Evolutionary conservation across 2,329 filamentous ascomycete species (phyloP).

Genomic region (Aspergillus hortae): DNA sequence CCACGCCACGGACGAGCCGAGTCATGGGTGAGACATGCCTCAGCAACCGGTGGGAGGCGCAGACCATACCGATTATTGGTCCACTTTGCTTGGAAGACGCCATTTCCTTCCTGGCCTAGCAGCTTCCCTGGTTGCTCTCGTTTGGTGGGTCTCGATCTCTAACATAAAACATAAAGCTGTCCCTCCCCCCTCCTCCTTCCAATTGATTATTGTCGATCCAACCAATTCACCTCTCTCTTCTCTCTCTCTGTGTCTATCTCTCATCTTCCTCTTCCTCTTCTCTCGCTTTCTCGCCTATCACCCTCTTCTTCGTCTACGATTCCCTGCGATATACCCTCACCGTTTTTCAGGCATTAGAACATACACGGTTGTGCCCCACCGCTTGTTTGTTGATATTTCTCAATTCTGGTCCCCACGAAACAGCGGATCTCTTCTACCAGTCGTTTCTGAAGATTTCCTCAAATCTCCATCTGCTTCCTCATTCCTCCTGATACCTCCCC

Average conservation of each 20-base stretch:
- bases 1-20: conserved; percentile 11
- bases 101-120: conserved; percentile 16
- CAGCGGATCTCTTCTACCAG: neutral
- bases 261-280: conserved; percentile 4
- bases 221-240: conserved; percentile 3
- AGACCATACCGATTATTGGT: conserved; percentile 15
- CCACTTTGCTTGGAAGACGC: conserved; percentile 1
- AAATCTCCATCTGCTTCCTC: conserved; percentile 2
- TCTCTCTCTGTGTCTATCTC: conserved; percentile 5
- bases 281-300: neutral
- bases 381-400: too few species aligned
- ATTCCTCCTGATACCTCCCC: neutral
- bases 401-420: too few species aligned
- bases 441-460: neutral
- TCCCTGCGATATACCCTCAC: neutral
- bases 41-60: conserved; percentile 18
- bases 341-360: too few species aligned
- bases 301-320: too few species aligned
- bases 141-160: conserved; percentile 22
- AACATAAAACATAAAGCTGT: conserved; percentile 27
- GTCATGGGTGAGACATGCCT: conserved; percentile 22
- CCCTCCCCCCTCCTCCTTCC: conserved; percentile 17
- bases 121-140: conserved; percentile 22
- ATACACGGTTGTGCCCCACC: too few species aligned
- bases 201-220: conserved; percentile 14